Conservation (phyloP, 306 rosid genomes). For the Macrotyloma uniflorum region DNA sequence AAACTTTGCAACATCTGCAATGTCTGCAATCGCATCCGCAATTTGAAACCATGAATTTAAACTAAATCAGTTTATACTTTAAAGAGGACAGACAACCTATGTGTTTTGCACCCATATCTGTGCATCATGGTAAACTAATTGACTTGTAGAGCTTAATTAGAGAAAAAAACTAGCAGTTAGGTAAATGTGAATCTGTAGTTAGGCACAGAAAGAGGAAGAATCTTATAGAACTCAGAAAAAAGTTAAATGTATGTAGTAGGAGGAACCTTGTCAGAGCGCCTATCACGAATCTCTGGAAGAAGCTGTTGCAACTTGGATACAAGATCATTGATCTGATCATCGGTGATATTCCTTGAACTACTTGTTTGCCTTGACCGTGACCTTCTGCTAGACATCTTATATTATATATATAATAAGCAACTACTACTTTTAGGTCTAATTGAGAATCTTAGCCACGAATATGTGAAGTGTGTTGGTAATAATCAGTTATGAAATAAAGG, state of each 20-base stretch:
- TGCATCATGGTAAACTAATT: background rate
- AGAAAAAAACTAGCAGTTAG: background rate
- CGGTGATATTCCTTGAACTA: slow-evolving; percentile 74
- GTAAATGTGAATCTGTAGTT: background rate
- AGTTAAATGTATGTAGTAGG: background rate
- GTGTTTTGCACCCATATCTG: background rate
- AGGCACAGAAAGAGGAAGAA: background rate
- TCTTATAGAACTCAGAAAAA: background rate
- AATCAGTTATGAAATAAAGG: background rate
- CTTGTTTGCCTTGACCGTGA: slow-evolving; percentile 76
- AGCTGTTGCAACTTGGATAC: slow-evolving; percentile 94
- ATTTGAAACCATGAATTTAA: background rate
- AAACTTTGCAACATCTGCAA: background rate
- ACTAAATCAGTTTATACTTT: background rate
- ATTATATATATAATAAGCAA: background rate
- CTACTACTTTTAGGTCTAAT: background rate
- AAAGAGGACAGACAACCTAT: background rate
- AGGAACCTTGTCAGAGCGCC: slow-evolving; percentile 81
- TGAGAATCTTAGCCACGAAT: background rate
- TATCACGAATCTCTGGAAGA: slow-evolving; percentile 89
- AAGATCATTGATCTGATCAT: slow-evolving; percentile 96
- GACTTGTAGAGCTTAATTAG: background rate
- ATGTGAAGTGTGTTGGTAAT: background rate
- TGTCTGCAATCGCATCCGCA: too few species aligned
- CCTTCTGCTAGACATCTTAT: slow-evolving; percentile 46